Evolutionary conservation across 345 rosid species (phyloP).

Genomic region (Eucalyptus marginata): DNA sequence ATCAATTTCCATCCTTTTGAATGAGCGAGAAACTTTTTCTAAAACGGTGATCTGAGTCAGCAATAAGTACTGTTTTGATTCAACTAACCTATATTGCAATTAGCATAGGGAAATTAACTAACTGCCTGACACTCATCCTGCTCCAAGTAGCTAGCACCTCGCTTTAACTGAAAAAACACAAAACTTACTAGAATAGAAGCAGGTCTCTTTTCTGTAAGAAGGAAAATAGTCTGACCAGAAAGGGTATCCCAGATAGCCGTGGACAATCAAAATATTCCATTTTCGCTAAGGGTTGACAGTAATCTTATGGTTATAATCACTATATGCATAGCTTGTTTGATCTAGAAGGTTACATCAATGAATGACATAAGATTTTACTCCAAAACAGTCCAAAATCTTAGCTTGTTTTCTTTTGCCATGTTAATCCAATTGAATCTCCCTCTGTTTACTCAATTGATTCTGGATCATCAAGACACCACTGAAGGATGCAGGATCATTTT

Average conservation of each 20-base stretch:
- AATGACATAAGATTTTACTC: background rate
- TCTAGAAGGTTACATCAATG: background rate
- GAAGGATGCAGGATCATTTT: background rate
- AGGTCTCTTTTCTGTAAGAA: background rate
- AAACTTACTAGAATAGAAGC: background rate
- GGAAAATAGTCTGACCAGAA: background rate
- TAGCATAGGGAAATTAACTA: background rate
- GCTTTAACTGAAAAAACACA: background rate
- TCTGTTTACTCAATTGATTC: background rate
- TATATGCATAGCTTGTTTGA: constrained; percentile 4
- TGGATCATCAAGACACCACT: background rate
- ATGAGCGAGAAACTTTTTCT: background rate
- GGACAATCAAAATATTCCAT: background rate
- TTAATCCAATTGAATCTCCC: background rate
- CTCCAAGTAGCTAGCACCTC: background rate
- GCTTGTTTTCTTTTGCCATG: background rate
- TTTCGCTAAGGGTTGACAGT: background rate
- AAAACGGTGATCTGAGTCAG: background rate
- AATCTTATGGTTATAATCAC: background rate
- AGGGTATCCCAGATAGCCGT: background rate
- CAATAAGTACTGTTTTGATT: background rate
- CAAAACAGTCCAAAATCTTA: constrained; percentile 74
- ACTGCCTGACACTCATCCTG: background rate
- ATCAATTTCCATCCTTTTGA: background rate
- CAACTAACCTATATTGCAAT: background rate